Evolutionary conservation across 192 early-diverging fungal species (phyloP).

Genomic region (Mortierella claussenii): DNA sequence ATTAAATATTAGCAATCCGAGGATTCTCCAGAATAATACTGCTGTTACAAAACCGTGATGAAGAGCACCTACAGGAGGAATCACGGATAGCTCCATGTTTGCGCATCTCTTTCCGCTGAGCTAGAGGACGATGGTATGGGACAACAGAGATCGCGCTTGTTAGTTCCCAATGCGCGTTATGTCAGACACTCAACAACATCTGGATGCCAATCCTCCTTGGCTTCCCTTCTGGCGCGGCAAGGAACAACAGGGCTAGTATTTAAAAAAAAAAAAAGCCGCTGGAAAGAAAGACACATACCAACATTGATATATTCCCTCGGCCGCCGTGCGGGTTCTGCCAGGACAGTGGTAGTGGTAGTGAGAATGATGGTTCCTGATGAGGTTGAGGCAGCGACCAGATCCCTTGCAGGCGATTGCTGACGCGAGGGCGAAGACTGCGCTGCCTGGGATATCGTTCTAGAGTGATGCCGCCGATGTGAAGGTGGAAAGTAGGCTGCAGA

Average conservation of each 20-base stretch:
- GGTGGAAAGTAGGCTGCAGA: conserved; percentile 14
- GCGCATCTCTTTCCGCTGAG: conserved; percentile 48
- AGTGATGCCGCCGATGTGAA: conserved; percentile 44
- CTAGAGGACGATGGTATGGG: conserved; percentile 1
- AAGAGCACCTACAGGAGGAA: conserved; percentile 22
- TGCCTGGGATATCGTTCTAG: conserved; percentile 43
- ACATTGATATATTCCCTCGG: conserved; percentile 50
- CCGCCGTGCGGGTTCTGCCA: conserved; percentile 21
- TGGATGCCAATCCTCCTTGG: too few relatives aligned
- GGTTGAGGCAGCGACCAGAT: conserved; percentile 28
- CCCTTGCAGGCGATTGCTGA: conserved; percentile 43
- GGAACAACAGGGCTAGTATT: neutral
- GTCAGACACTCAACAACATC: too few relatives aligned
- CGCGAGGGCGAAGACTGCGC: conserved; percentile 38
- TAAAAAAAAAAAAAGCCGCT: neutral
- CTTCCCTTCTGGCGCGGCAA: too few relatives aligned
- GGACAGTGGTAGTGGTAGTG: conserved; percentile 29
- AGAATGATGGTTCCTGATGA: conserved; percentile 41
- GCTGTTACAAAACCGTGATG: too few relatives aligned
- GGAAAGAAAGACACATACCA: conserved; percentile 10
- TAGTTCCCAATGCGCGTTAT: too few relatives aligned
- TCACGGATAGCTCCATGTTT: conserved; percentile 46
- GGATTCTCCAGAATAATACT: too few relatives aligned
- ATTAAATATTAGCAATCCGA: too few relatives aligned
- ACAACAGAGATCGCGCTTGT: too few relatives aligned